phyloP scores from a whole-genome alignment of 176 grass and related monocot genomes.

The Oryza officinalis region DNA sequence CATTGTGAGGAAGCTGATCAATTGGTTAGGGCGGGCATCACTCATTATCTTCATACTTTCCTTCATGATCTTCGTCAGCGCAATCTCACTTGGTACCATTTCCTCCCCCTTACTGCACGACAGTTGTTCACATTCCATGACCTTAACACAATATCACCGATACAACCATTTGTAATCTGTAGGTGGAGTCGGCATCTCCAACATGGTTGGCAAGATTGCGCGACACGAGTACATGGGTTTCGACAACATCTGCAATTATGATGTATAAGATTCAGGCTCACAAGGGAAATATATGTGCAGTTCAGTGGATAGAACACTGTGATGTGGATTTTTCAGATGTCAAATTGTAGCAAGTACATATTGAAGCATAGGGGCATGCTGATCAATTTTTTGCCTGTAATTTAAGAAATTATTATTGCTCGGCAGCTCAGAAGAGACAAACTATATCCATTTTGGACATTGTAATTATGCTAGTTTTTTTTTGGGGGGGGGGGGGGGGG shows the following conservation, averaged over 20 bases:
- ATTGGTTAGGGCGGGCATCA: slow-evolving; percentile 60
- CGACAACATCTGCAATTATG: slow-evolving; percentile 54
- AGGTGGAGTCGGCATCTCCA: slow-evolving; percentile 71
- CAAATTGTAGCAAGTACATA: not conserved
- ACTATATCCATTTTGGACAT: not conserved
- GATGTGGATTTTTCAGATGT: not conserved
- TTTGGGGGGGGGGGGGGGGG: too few species aligned
- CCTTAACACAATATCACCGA: not conserved
- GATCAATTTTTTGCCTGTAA: not conserved
- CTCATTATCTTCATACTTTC: slow-evolving; percentile 74
- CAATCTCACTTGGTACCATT: slow-evolving; percentile 50
- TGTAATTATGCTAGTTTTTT: not conserved
- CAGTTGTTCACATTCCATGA: not conserved
- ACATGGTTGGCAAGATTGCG: slow-evolving; percentile 49
- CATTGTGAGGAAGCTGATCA: slow-evolving; percentile 52
- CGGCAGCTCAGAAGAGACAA: not conserved
- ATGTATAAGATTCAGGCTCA: not conserved
- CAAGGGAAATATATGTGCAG: not conserved
- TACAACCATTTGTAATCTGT: not conserved
- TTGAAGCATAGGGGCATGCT: not conserved
- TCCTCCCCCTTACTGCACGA: not conserved
- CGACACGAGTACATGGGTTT: slow-evolving; percentile 74
- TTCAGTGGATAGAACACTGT: not conserved
- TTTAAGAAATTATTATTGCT: not conserved
- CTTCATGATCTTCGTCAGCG: slow-evolving; percentile 69